Base-by-base conservation (phyloP, 2,329 filamentous ascomycete species). In the Epicoccum sorghinum region DNA sequence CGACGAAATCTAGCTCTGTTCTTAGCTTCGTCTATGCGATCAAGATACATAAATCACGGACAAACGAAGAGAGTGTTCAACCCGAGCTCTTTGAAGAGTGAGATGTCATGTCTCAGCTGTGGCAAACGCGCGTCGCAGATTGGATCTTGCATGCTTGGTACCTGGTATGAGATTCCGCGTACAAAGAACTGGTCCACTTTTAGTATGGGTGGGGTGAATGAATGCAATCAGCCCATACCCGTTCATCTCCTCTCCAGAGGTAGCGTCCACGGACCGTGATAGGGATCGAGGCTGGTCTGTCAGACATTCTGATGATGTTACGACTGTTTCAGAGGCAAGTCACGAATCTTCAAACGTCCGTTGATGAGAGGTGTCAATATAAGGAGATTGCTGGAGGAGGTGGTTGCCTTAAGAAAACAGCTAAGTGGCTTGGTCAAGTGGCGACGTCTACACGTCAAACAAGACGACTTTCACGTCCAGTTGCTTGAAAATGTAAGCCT, bases 11-110 rank as follows among this genome's bases (percentile, higher is more conserved):
- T 60, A 18, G 18, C 18, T 30, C 14, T 22, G 4, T 9, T 45
- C 14, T 56, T 10, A 52, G 53, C 33, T 48, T 33, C 12, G 23
- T 6, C 25, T n/a, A 33, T 44, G 8, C 5, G 13, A 29, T 13
- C 18, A 13, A 3, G n/a, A 35, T 13, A 29, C 9, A 23, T 32
- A 12, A 12, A 6, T 25, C 30, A 48, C 58, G 12, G 23, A 55
- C 51, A 60, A 29, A 60, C 42, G 22, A 52, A 53, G 2, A 60
- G 37, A 9, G 55, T 56, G 13, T 58, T 53, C 32, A 60, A 9
- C 3, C 55, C 52, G 1, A 60, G 30, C 18, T 58, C 58, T 14
- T 51, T 53, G 27, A 56, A 60, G 6, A 60, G 33, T n/a, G 13
- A 9, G 12, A 58, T 14, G 12, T 60, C 55, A 4, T 53, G 36